Base-by-base conservation (phyloP, 345 rosid genomes). In the Cardiospermum halicacabum region DNA sequence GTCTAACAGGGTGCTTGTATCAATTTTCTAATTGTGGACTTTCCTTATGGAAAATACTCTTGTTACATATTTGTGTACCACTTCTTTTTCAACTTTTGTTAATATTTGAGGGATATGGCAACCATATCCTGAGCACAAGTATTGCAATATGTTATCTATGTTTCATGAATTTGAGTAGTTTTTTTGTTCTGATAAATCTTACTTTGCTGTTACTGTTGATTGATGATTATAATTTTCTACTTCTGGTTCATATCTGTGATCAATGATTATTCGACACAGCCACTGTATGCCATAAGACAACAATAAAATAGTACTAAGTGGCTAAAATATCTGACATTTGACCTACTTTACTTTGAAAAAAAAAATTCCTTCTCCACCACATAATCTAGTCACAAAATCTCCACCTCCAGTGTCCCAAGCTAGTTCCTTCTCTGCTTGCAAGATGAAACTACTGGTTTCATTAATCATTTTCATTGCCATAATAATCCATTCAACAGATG, bases 1-100 rank as follows among this genome's bases (percentile, higher is more conserved):
- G 57, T 62, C 72, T 61, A 54, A 62, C 64, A 13, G 28, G 73
- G 72, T 68, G 70, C 74, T 63, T 71, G 81, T 74, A 75, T 68
- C 53, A 56, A 55, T 53, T 28, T 59, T 68, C 54, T 50, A 51
- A 45, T 56, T 36, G 24, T 37, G 64, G 32, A 66, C 62, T 70
- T 70, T 50, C 72, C 39, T 26, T 42, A 55, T 56, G 57, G 57
- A 42, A 62, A 74, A 58, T 48, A 19, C 8, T 45, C 26, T 43
- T 55, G 31, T 45, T 42, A 40, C 27, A 25, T 55, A 51, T 26
- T 48, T 24, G 37, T 32, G 26, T 39, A 43, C 45, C 53, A 21
- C 48, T 27, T 13, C 42, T 55, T 25, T 18, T 24, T 31, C 19
- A 7, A 13, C 49, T 58, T 22, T 19, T 34, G 56, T 9, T 34